These are phyloP conservation scores for Trichoderma sp. DNA, from an alignment of 2,329 filamentous ascomycete genomes.

Conservation along the genomic window DNA sequence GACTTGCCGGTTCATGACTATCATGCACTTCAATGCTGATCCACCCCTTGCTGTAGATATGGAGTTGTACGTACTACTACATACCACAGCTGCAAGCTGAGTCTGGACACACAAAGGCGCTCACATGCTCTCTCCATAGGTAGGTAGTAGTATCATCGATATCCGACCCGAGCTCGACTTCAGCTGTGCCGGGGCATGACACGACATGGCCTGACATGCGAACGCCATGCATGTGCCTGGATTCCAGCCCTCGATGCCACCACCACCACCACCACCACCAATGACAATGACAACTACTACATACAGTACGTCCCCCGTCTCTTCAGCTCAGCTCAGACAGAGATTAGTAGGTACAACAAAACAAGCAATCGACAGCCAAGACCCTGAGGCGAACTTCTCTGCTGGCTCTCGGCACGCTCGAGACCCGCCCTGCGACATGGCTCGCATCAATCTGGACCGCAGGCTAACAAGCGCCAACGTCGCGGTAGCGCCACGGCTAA, in stretches of 20 bases:
- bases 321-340: neutral
- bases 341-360: neutral
- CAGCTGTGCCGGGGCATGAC: slow-evolving; percentile 2
- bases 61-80: too few species aligned
- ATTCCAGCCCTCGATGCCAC: too few species aligned
- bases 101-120: too few species aligned
- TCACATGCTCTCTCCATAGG: too few species aligned
- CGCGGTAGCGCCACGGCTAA: neutral
- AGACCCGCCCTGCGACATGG: slow-evolving; percentile 14
- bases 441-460: slow-evolving; percentile 6
- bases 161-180: neutral
- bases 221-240: neutral
- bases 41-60: too few species aligned
- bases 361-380: neutral
- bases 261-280: too few species aligned
- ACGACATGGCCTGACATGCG: neutral
- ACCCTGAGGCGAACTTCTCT: neutral
- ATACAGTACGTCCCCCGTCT: neutral
- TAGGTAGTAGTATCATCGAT: too few species aligned
- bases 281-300: too few species aligned
- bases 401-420: slow-evolving; percentile 9
- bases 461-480: slow-evolving; percentile 17
- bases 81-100: too few species aligned
- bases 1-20: too few species aligned
- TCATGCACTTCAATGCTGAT: too few species aligned